Base-by-base conservation (phyloP, 768 basidiomycete species). In the Hortiboletus campestris region DNA sequence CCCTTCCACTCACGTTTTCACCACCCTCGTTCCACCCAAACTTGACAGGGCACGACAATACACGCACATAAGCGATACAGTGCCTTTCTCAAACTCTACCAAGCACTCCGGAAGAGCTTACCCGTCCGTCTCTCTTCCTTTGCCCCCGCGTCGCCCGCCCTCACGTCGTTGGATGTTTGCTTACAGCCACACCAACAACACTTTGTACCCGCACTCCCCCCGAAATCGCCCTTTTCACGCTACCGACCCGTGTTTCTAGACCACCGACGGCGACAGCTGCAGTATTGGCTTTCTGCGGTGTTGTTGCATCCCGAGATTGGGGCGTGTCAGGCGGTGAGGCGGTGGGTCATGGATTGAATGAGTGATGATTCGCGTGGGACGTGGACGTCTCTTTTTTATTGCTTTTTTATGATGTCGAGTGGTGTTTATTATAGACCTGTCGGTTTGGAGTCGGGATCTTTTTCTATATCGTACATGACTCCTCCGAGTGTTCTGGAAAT, bases 301-400 rank as follows among this genome's bases (percentile, higher is more conserved):
- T 64, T 89, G 0, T 72, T 89, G 1, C 87, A 89, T 60, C 88
- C 88, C 5, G 87, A 89, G 47, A 73, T 89, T 8, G 88, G 88
- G 2, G 82, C 80, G 0, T 81, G 78, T 43, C 77, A 82, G 49
- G 80, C 78, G 2, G 85, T 86, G 12, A 70, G 82, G 55, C 64
- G 72, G 41, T 89, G 88, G 88, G 80, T 88, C 35, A 81, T 83
- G 74, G 69, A 77, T 22, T 69, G 41, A 67, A 6, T 14, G 6
- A 14, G 13, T 13, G 13, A 25, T 34, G 31, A 10, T 11, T 35
- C 14, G 34, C 4, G 6, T 35, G 2, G 6, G 17, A 13, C 34
- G 17, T 29, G 50, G 36, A 40, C 19, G 2, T 25, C 6, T 40
- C 29, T 42, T 49, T 53, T 54, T 63, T 52, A 59, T 63, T 59